Evolutionary conservation across 2,329 filamentous ascomycete species (phyloP), one percentile per base, ranked within the genome.

Genomic region (Beauveria australis): DNA sequence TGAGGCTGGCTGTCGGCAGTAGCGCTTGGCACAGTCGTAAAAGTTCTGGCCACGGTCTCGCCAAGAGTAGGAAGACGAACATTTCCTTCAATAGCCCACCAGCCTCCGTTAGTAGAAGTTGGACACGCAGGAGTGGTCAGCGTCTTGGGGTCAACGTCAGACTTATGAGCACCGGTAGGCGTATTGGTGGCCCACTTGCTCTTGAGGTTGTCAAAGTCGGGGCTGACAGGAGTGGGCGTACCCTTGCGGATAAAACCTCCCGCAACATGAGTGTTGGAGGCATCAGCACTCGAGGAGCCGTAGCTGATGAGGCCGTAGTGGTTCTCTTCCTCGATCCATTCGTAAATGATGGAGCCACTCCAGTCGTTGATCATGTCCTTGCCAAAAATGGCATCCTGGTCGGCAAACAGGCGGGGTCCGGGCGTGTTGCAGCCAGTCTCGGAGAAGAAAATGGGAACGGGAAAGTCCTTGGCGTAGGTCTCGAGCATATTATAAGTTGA

Each of bases 311-410:
- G 79, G 44, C 91, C 91, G 72, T 95, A 96, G 68, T 90, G 74
- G 73, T 96, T 95, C 55, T 82, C 78, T 73, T 95, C 91, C 70
- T 93, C 77, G 64, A 95, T 91, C 91, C 91, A 96, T 71, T 96
- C 91, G 74, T 96, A 95, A 65, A 95, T 80, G 64, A 96, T 92
- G 58, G 89, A 81, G 59, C 91, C 91, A 56, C 89, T 92, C 85
- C 75, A 86, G 67, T 81, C 81, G 61, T 79, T 78, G 6, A 81
- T 75, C 91, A 96, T 96, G 3, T 89, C 74, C 0, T 79, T 66
- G 48, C 89, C 88, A 67, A 94, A 88, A 66, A 96, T 90, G 54
- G 89, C 86, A 46, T 82, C 79, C 73, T 94, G 89, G 70, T 96
- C 88, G 26, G 79, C 78, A 70, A 89, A 91, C 1, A 79, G 75